Percentiles rank a stretch among this genome's conserved stretches.
Evolutionary conservation across 192 early-diverging fungal species (phyloP).

Genomic region (Helicostylum pulchrum): DNA sequence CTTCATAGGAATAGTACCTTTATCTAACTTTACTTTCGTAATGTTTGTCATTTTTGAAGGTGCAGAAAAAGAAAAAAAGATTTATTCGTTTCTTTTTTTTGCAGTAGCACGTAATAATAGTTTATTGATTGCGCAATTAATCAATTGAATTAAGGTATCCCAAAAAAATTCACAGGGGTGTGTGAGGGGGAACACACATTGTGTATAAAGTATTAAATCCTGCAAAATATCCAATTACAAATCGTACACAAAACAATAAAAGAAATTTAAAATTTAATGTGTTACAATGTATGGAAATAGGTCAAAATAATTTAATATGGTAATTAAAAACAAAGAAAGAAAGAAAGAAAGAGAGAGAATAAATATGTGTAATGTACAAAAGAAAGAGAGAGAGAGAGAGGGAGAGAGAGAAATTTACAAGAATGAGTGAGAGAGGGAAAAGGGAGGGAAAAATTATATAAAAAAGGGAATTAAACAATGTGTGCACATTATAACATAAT

Average conservation of each 20-base stretch:
- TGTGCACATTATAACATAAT: background rate
- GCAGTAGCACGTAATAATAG: too few relatives aligned
- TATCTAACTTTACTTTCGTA: conserved; percentile 3
- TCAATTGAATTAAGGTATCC: too few relatives aligned
- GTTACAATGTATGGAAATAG: too few relatives aligned
- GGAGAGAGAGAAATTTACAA: background rate
- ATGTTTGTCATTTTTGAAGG: background rate
- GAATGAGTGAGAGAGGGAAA: background rate
- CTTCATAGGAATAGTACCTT: conserved; percentile 30
- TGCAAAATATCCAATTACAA: too few relatives aligned
- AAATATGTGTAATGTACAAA: conserved; percentile 5
- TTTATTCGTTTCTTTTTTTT: background rate
- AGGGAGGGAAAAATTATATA: background rate
- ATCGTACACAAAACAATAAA: background rate
- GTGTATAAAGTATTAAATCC: too few relatives aligned
- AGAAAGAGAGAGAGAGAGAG: background rate
- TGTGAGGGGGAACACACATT: too few relatives aligned
- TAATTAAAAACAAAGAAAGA: background rate
- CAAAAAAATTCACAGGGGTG: too few relatives aligned
- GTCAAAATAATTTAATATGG: too few relatives aligned
- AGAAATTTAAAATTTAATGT: too few relatives aligned
- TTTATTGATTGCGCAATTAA: too few relatives aligned
- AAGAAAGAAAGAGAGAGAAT: background rate
- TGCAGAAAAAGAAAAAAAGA: background rate
- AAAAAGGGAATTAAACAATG: background rate